phyloP scores from a whole-genome alignment of 2,329 filamentous ascomycete genomes.

The Scedosporium aurantiacum region DNA sequence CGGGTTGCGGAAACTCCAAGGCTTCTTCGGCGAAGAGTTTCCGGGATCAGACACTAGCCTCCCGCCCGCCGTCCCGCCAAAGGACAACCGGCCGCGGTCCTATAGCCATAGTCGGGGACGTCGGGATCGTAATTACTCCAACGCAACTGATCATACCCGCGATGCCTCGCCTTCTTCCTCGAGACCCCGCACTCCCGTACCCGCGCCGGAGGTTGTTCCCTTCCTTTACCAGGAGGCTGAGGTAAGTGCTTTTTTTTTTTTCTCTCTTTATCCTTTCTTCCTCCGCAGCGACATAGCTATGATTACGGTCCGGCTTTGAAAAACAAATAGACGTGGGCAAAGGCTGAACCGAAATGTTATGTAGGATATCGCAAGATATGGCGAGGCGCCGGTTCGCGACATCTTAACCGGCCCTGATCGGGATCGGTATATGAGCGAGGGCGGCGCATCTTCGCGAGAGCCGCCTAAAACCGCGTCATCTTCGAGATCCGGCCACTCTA shows the following conservation, averaged over 20 bases:
- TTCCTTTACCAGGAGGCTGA: conserved; percentile 86
- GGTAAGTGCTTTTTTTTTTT: conserved; percentile 35
- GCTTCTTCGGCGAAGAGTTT: conserved; percentile 88
- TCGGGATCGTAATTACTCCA: conserved; percentile 73
- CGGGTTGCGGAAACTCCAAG: conserved; percentile 73
- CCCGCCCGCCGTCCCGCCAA: conserved; percentile 32
- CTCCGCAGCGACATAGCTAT: too few relatives aligned
- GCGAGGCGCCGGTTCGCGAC: conserved; percentile 65
- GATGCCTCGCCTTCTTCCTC: conserved; percentile 67
- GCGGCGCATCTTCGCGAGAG: conserved; percentile 27
- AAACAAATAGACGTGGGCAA: background rate
- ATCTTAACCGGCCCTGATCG: conserved; percentile 59
- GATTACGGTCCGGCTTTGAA: conserved; percentile 5
- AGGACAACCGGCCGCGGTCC: conserved; percentile 53
- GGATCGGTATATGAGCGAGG: conserved; percentile 50
- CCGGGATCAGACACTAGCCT: conserved; percentile 59
- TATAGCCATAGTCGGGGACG: conserved; percentile 47
- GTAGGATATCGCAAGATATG: conserved; percentile 65
- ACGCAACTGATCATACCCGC: conserved; percentile 58
- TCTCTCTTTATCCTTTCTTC: conserved; percentile 1
- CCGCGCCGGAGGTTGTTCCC: conserved; percentile 89
- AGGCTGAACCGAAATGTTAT: background rate
- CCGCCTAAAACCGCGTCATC: conserved; percentile 54
- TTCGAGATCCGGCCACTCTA: conserved; percentile 45
- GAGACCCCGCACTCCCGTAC: conserved; percentile 72